Base-by-base conservation (phyloP, 257 asterid species). In the Solanum peruvianum region DNA sequence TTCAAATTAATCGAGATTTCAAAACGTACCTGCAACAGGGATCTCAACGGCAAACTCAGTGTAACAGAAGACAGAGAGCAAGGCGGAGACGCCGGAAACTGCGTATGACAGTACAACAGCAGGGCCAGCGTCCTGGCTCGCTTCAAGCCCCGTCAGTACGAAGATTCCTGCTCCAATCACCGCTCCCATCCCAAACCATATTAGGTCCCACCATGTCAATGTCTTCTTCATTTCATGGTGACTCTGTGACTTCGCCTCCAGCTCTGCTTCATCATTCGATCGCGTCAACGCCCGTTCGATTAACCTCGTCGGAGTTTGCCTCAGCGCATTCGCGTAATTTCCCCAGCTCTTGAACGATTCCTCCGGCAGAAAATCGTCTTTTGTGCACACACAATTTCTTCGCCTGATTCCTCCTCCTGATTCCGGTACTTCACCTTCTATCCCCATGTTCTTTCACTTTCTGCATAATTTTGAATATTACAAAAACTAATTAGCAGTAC, bases 131-230 rank as follows among this genome's bases (percentile, higher is more conserved):
- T 41, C 81, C 0, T 84, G 18, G 8, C 31, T 82, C 0, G 97
- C 98, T 91, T 93, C 98, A 10, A 84, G 89, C 2, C 98, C 98
- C 7, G 98, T 95, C 35, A 94, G 92, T 27, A 95, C 98, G 86
- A 95, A 95, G 47, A 95, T 94, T 1, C 98, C 98, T 31, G 98
- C 98, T 1, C 98, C 98, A 49, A 96, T 93, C 58, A 96, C 98
- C 6, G 98, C 97, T 2, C 98, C 98, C 97, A 96, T 92, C 2
- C 98, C 98, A 47, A 96, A 96, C 98, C 98, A 94, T 73, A 96
- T 93, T 14, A 96, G 86, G 84, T 96, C 99, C 98, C 98, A 96
- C 99, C 99, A 96, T 0, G 92, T 42, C 23, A 96, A 93, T 2
- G 94, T 96, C 92, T 84, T 92, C 93, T 94, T 96, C 98, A 96